Evolutionary conservation across 2,329 filamentous ascomycete species (phyloP).

Genomic region (Nannizziopsis arthrosporioides): DNA sequence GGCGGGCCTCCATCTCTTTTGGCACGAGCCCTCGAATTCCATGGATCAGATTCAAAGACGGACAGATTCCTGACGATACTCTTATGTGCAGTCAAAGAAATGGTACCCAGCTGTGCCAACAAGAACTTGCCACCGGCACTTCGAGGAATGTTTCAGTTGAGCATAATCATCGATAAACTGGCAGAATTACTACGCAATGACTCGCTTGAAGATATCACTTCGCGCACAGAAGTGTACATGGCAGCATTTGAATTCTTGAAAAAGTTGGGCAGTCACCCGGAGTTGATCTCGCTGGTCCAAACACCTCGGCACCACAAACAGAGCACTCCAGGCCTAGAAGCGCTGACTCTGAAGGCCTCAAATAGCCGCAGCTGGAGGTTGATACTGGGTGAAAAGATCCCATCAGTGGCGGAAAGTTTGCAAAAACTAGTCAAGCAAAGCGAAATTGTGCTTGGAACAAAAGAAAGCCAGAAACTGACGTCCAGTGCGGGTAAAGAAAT

Average conservation of each 20-base stretch:
- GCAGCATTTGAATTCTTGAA: slow-evolving; percentile 33
- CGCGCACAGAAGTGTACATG: slow-evolving; percentile 27
- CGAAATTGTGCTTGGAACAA: slow-evolving; percentile 22
- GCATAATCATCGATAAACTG: slow-evolving; percentile 28
- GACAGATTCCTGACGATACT: slow-evolving; percentile 18
- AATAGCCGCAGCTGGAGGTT: not conserved
- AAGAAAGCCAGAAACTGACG: slow-evolving; percentile 17
- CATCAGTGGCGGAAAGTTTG: slow-evolving; percentile 16
- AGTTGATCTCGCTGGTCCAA: slow-evolving; percentile 25
- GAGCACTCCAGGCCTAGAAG: slow-evolving; percentile 27
- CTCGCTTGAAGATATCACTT: slow-evolving; percentile 29
- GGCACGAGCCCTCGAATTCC: slow-evolving; percentile 7
- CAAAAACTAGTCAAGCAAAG: slow-evolving; percentile 24
- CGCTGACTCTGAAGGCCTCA: slow-evolving; percentile 14
- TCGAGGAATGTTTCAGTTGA: slow-evolving; percentile 26
- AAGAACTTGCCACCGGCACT: slow-evolving; percentile 22
- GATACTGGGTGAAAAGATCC: slow-evolving; percentile 12
- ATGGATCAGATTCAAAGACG: slow-evolving; percentile 15
- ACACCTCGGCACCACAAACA: slow-evolving; percentile 25
- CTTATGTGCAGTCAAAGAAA: slow-evolving; percentile 19
- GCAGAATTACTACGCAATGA: slow-evolving; percentile 34
- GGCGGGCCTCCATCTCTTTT: not conserved
- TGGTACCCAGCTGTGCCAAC: slow-evolving; percentile 11
- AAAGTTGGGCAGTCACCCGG: slow-evolving; percentile 24
- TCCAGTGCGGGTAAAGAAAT: slow-evolving; percentile 20